These are phyloP conservation scores for Cryphonectria parasitica DNA, from an alignment of 2,329 filamentous ascomycete species.

Conservation along the genomic window DNA sequence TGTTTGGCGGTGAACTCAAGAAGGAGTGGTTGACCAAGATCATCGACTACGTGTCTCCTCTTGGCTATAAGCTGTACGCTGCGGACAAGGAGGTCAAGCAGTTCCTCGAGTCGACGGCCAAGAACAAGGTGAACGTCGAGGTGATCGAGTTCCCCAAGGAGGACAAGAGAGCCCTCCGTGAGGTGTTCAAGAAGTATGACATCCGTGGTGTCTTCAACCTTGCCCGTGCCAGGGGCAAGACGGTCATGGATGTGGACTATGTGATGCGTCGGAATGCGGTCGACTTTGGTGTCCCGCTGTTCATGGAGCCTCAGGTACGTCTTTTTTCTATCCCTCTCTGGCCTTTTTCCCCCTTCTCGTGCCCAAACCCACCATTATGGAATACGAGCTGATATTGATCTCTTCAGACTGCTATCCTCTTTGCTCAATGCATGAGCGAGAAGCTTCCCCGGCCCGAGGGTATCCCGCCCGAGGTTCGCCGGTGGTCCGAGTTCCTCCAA, in stretches of 20 bases:
- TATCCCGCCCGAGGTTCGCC: conserved; percentile 87
- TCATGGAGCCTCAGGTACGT: conserved; percentile 96
- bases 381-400: conserved; percentile 37
- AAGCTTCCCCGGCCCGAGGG: conserved; percentile 89
- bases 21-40: conserved; percentile 76
- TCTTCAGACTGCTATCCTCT: conserved; percentile 85
- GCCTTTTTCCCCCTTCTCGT: not conserved
- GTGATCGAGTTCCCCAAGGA: conserved; percentile 96
- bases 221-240: conserved; percentile 81
- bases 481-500: conserved; percentile 95
- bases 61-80: conserved; percentile 94
- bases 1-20: conserved; percentile 84
- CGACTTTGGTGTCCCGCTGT: conserved; percentile 95
- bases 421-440: conserved; percentile 95
- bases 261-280: conserved; percentile 98
- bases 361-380: not conserved
- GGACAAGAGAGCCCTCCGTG: conserved; percentile 91
- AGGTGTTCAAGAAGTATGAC: conserved; percentile 96
- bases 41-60: conserved; percentile 82
- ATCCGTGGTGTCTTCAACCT: conserved; percentile 97
- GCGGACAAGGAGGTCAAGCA: conserved; percentile 80
- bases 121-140: conserved; percentile 73
- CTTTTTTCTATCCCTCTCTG: conserved; percentile 12
- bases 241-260: conserved; percentile 89
- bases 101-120: conserved; percentile 74